These are phyloP conservation scores for Alternaria triticina DNA, from an alignment of 2,329 filamentous ascomycete species.

Conservation along the genomic window DNA sequence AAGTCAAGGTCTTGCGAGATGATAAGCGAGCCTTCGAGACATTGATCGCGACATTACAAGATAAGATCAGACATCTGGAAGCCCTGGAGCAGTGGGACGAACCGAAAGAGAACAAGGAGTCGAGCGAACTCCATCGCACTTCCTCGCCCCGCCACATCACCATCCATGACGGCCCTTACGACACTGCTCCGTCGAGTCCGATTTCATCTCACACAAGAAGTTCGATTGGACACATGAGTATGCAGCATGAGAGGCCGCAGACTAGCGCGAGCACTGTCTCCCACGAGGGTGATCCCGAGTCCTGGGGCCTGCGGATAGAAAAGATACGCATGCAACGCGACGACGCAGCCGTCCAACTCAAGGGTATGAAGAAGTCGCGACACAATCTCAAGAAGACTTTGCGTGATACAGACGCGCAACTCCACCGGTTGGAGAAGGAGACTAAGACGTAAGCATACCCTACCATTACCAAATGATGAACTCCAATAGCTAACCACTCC, in stretches of 20 bases:
- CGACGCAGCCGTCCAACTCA: slow-evolving; percentile 42
- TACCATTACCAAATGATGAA: not conserved
- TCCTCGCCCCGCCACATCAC: slow-evolving; percentile 16
- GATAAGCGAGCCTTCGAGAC: slow-evolving; percentile 41
- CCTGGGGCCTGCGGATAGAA: slow-evolving; percentile 45
- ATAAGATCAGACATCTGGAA: slow-evolving; percentile 38
- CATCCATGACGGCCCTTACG: slow-evolving; percentile 13
- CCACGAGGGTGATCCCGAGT: slow-evolving; percentile 27
- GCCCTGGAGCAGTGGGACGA: slow-evolving; percentile 28
- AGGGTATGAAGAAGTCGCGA: slow-evolving; percentile 39
- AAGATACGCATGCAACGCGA: slow-evolving; percentile 42
- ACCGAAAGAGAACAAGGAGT: not conserved
- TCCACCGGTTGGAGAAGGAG: slow-evolving; percentile 40
- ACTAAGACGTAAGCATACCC: slow-evolving; percentile 20
- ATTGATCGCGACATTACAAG: slow-evolving; percentile 38
- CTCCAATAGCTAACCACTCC: not conserved
- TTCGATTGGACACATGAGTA: slow-evolving; percentile 15
- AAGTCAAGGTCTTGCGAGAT: slow-evolving; percentile 35
- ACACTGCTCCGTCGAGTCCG: slow-evolving; percentile 15
- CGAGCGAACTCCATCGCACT: slow-evolving; percentile 11
- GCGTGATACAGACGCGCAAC: slow-evolving; percentile 40
- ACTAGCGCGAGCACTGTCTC: slow-evolving; percentile 27
- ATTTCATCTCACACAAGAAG: slow-evolving; percentile 16
- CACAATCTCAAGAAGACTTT: slow-evolving; percentile 39
- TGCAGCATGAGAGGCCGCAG: slow-evolving; percentile 21